phyloP scores from a whole-genome alignment of 176 grass and related monocot genomes.

The Raddia guianensis region DNA sequence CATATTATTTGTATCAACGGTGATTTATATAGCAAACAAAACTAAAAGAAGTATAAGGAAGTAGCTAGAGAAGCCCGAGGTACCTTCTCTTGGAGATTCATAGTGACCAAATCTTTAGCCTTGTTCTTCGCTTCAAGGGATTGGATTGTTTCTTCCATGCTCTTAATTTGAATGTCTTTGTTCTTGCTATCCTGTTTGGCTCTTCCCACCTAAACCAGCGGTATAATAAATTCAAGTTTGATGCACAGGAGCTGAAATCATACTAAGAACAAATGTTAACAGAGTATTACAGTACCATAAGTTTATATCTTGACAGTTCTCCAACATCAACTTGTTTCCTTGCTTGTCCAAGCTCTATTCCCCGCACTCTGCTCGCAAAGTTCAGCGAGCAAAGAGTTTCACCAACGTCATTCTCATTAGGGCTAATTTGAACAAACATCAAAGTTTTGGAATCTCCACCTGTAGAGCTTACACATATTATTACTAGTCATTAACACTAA shows the following conservation, averaged over 20 bases:
- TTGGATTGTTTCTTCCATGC: conserved; percentile 79
- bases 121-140: conserved; percentile 83
- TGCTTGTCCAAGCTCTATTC: conserved; percentile 91
- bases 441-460: conserved; percentile 96
- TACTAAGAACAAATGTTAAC: neutral
- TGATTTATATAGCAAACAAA: neutral
- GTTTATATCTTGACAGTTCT: conserved; percentile 87
- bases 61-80: neutral
- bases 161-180: conserved; percentile 84
- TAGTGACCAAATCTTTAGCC: conserved; percentile 71
- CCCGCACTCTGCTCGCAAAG: conserved; percentile 91
- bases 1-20: neutral
- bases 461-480: conserved; percentile 46
- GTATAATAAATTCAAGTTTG: neutral
- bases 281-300: conserved; percentile 57
- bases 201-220: conserved; percentile 66
- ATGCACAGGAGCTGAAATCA: neutral
- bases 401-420: conserved; percentile 85
- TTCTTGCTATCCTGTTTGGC: conserved; percentile 80
- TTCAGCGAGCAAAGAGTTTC: conserved; percentile 97
- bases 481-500: neutral
- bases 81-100: conserved; percentile 94
- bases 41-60: neutral
- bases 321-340: conserved; percentile 83
- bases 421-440: conserved; percentile 99